A percentile compares a stretch with the other conserved stretches of the same genome.
Conservation (phyloP, 495 filamentous ascomycete species). For the Rusavskia elegans region DNA sequence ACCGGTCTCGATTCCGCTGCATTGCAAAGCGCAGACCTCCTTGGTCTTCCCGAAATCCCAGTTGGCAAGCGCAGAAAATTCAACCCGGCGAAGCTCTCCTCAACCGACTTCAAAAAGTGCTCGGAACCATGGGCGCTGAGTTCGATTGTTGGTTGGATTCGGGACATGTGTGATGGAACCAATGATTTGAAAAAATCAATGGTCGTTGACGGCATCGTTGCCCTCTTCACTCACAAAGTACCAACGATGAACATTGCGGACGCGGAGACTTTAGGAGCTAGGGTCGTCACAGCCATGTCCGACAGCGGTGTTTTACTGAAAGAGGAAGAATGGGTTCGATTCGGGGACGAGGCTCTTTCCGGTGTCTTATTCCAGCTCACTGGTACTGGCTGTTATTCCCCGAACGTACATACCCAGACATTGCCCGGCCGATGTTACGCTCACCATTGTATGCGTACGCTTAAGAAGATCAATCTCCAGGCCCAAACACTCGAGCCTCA, state of each 20-base stretch:
- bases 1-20: slow-evolving; percentile 26
- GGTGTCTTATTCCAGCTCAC: slow-evolving; percentile 91
- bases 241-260: slow-evolving; percentile 98
- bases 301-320: slow-evolving; percentile 60
- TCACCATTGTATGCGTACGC: slow-evolving; percentile 79
- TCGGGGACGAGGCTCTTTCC: slow-evolving; percentile 55
- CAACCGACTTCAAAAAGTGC: slow-evolving; percentile 74
- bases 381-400: slow-evolving; percentile 80
- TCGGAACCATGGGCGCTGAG: slow-evolving; percentile 86
- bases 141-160: slow-evolving; percentile 72
- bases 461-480: slow-evolving; percentile 83
- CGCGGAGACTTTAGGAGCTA: slow-evolving; percentile 71
- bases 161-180: slow-evolving; percentile 72
- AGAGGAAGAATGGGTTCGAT: slow-evolving; percentile 97
- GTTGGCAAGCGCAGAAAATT: slow-evolving; percentile 61
- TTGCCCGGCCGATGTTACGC: slow-evolving; percentile 76
- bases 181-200: slow-evolving; percentile 67
- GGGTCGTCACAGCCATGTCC: slow-evolving; percentile 71
- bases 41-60: slow-evolving; percentile 58
- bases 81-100: slow-evolving; percentile 70
- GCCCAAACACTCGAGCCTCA: slow-evolving; percentile 51
- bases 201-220: slow-evolving; percentile 73
- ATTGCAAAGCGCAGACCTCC: slow-evolving; percentile 33
- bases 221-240: slow-evolving; percentile 87
- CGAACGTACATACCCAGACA: slow-evolving; percentile 61